phyloP scores from a whole-genome alignment of 2,329 filamentous ascomycete genomes.

The Apiospora hydei region DNA sequence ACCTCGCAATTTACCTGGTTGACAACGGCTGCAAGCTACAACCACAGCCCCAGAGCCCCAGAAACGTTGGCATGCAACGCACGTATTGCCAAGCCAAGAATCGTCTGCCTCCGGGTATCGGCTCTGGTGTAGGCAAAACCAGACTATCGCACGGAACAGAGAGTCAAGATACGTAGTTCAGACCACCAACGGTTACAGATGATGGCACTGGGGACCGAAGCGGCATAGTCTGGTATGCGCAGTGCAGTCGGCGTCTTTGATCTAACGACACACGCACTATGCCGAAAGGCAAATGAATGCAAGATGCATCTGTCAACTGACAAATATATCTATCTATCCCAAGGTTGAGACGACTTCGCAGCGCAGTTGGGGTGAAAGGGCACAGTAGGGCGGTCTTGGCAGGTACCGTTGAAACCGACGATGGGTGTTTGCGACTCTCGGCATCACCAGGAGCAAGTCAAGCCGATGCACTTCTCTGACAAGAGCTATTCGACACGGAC shows the following conservation, averaged over 20 bases:
- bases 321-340: neutral
- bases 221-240: slow-evolving; percentile 8
- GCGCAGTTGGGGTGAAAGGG: neutral
- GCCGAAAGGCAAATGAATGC: neutral
- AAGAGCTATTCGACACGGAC: slow-evolving; percentile 40
- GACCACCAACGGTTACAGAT: slow-evolving; percentile 11
- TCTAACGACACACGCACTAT: neutral
- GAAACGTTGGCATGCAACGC: slow-evolving; percentile 4
- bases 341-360: slow-evolving; percentile 8
- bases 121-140: neutral
- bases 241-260: neutral
- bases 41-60: slow-evolving; percentile 2
- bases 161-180: slow-evolving; percentile 9
- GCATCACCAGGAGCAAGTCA: slow-evolving; percentile 42
- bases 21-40: neutral
- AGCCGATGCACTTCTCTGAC: slow-evolving; percentile 50
- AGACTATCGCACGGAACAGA: slow-evolving; percentile 12
- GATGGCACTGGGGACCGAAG: neutral
- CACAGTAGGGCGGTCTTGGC: slow-evolving; percentile 23
- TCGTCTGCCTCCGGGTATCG: neutral
- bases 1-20: neutral
- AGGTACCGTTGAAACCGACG: slow-evolving; percentile 25
- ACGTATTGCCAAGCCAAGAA: slow-evolving; percentile 6
- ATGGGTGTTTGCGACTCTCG: slow-evolving; percentile 29
- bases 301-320: slow-evolving; percentile 11